Evolutionary conservation across 1,284 basidiomycete genomes (phyloP).

Genomic region (Ceratobasidium sp.): DNA sequence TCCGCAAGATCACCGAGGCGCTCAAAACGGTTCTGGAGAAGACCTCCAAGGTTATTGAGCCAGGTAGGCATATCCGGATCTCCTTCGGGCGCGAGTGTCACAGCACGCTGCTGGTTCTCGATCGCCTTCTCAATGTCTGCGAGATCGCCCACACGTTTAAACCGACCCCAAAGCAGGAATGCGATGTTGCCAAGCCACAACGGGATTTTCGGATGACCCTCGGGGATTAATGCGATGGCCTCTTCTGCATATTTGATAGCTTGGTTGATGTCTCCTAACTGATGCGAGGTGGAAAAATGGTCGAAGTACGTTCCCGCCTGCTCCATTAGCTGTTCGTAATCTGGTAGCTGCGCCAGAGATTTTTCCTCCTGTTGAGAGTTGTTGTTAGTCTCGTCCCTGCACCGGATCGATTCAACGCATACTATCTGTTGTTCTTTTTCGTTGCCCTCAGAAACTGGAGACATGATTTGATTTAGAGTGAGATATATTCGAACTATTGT

Average conservation of each 20-base stretch:
- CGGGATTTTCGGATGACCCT: neutral
- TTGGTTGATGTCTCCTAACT: neutral
- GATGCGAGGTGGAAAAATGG: too few relatives aligned
- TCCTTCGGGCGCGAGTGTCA: neutral
- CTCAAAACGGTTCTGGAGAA: neutral
- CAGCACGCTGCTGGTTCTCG: neutral
- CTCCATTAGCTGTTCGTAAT: too few relatives aligned
- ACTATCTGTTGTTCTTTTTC: too few relatives aligned
- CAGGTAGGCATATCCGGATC: neutral
- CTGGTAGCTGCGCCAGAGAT: too few relatives aligned
- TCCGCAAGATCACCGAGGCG: neutral
- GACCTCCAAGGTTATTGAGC: neutral
- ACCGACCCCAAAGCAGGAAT: neutral
- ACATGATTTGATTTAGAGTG: too few relatives aligned
- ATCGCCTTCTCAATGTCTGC: neutral
- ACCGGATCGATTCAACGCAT: too few relatives aligned
- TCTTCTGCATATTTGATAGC: neutral
- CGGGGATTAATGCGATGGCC: neutral
- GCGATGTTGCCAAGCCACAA: neutral
- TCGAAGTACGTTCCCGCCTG: too few relatives aligned
- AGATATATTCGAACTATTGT: too few relatives aligned
- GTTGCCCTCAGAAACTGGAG: too few relatives aligned
- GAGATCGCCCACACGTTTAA: neutral
- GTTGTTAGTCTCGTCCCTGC: too few relatives aligned
- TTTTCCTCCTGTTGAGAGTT: too few relatives aligned